Evolutionary conservation across 768 basidiomycete species (phyloP).

Genomic region (Asterophora lycoperdoides): DNA sequence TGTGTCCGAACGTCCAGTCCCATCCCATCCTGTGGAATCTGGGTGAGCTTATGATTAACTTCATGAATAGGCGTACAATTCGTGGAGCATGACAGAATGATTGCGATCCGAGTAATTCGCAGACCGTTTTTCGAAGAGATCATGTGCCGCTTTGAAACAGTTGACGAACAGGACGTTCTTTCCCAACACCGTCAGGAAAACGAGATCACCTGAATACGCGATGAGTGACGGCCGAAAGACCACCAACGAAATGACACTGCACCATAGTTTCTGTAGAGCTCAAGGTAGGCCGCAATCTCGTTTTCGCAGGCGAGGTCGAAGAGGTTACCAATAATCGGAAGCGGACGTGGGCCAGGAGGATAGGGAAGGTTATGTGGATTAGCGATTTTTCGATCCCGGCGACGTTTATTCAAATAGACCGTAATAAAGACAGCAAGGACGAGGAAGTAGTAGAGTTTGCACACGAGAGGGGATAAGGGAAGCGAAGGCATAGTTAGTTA

Average conservation of each 20-base stretch:
- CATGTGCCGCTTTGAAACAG: conserved; percentile 35
- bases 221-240: not conserved
- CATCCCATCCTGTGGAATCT: conserved; percentile 27
- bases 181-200: conserved; percentile 49
- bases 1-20: conserved; percentile 54
- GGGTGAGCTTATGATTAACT: not conserved
- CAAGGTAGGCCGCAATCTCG: conserved; percentile 36
- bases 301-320: conserved; percentile 39
- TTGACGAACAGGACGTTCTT: conserved; percentile 46
- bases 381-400: conserved; percentile 2
- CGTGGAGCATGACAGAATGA: conserved; percentile 45
- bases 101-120: conserved; percentile 53
- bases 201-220: conserved; percentile 42
- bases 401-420: conserved; percentile 9
- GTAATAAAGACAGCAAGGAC: conserved; percentile 2
- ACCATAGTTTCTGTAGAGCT: conserved; percentile 41
- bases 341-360: conserved; percentile 52
- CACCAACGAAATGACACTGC: conserved; percentile 1
- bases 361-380: conserved; percentile 28
- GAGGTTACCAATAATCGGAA: conserved; percentile 53
- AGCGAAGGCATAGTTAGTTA: conserved; percentile 5
- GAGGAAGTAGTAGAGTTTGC: conserved; percentile 5
- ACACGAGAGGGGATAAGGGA: conserved; percentile 9
- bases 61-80: conserved; percentile 34
- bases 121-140: conserved; percentile 55